Percentiles rank a stretch among this genome's conserved stretches.
Conservation (phyloP, 345 rosid genomes). For the Lepidium didymum region DNA sequence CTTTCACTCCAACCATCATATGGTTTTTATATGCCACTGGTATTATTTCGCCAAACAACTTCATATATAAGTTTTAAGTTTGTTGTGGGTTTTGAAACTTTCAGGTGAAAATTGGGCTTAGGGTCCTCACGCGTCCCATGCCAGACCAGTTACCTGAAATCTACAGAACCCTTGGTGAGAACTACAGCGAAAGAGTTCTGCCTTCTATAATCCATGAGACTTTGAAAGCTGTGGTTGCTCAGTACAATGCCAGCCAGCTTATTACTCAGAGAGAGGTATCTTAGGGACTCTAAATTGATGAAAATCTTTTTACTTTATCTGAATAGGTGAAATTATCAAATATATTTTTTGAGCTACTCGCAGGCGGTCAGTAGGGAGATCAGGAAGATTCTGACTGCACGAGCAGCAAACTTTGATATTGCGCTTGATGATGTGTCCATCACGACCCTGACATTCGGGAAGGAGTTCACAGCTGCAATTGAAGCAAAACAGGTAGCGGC, state of each 20-base stretch:
- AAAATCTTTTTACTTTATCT: neutral
- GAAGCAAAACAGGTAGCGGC: slow-evolving; percentile 96
- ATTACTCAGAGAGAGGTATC: slow-evolving; percentile 89
- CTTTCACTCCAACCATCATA: neutral
- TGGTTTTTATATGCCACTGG: neutral
- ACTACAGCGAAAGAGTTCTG: slow-evolving; percentile 74
- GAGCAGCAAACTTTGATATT: slow-evolving; percentile 63
- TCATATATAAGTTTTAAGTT: neutral
- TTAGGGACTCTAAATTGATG: neutral
- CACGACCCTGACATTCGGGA: slow-evolving; percentile 79
- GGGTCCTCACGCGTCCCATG: slow-evolving; percentile 85
- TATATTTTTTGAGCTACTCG: neutral
- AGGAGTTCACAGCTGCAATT: slow-evolving; percentile 90
- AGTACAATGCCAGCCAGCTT: slow-evolving; percentile 92
- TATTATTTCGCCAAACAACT: neutral
- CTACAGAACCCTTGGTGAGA: slow-evolving; percentile 72
- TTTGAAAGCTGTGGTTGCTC: slow-evolving; percentile 85
- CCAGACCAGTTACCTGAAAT: slow-evolving; percentile 62
- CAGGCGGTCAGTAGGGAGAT: slow-evolving; percentile 83
- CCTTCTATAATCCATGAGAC: slow-evolving; percentile 88
- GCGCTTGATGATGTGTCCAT: slow-evolving; percentile 92
- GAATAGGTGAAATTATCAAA: neutral
- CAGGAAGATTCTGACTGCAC: slow-evolving; percentile 67
- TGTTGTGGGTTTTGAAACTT: neutral
- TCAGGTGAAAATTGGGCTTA: slow-evolving; percentile 86